A percentile compares a stretch with the other conserved stretches of the same genome.
These are phyloP conservation scores for Plasmodium vivax DNA, from an alignment of 169 alveolate genomes.

Conservation along the genomic window DNA sequence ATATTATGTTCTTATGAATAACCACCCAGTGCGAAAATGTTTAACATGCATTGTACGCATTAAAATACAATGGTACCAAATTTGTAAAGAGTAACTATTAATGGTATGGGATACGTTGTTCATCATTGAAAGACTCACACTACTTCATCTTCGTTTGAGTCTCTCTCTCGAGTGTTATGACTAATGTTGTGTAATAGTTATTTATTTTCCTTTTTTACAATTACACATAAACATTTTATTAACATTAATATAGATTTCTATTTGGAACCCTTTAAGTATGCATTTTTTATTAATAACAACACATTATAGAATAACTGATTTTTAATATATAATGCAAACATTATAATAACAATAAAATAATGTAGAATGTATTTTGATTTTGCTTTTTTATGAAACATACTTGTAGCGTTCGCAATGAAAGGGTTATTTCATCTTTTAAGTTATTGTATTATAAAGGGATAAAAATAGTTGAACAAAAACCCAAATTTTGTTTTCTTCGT, in stretches of 20 bases:
- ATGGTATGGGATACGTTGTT: not conserved
- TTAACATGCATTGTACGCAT: not conserved
- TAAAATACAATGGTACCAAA: not conserved
- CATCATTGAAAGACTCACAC: not conserved
- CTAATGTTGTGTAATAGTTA: not conserved
- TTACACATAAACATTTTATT: not conserved
- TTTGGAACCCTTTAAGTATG: not conserved
- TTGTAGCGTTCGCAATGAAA: not conserved
- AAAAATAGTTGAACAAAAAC: not conserved
- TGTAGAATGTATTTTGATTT: not conserved
- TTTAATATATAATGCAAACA: not conserved
- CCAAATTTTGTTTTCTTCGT: not conserved
- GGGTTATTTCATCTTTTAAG: not conserved
- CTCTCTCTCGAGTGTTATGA: not conserved
- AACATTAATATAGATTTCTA: not conserved
- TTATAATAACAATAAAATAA: not conserved
- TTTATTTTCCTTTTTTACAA: not conserved
- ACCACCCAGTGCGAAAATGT: not conserved
- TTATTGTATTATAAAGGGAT: not conserved
- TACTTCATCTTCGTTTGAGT: not conserved
- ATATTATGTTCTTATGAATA: not conserved
- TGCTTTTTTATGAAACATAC: not conserved
- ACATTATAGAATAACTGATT: not conserved
- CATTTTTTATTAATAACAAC: not conserved
- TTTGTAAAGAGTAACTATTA: not conserved